Percentiles rank a stretch among this genome's conserved stretches.
Conservation (phyloP, 257 asterid species). For the Lavandula angustifolia region DNA sequence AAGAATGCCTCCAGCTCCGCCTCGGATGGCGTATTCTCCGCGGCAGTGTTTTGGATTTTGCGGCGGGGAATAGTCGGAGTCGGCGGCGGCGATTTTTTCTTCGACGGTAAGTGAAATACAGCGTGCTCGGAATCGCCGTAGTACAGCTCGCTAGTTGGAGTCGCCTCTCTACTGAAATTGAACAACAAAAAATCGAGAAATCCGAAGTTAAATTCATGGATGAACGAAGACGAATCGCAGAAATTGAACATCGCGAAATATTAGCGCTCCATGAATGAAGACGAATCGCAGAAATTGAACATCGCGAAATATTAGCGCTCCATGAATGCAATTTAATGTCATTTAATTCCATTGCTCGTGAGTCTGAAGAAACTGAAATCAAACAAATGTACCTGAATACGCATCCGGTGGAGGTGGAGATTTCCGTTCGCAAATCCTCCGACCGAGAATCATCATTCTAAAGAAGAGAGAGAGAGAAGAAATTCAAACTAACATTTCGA, state of each 20-base stretch:
- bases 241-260: not conserved
- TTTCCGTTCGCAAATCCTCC: slow-evolving; percentile 44
- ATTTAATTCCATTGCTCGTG: not conserved
- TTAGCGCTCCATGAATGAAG: not conserved
- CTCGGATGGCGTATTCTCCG: slow-evolving; percentile 43
- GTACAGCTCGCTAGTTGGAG: slow-evolving; percentile 34
- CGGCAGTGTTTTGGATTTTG: slow-evolving; percentile 9
- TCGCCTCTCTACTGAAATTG: slow-evolving; percentile 35
- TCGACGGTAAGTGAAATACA: slow-evolving; percentile 26
- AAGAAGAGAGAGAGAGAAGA: not conserved
- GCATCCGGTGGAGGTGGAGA: slow-evolving; percentile 40
- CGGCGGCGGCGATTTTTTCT: slow-evolving; percentile 20
- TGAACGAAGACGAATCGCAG: slow-evolving; percentile 15
- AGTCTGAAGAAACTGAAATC: not conserved
- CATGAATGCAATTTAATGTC: not conserved
- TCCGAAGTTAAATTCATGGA: not conserved
- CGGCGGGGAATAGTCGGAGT: not conserved
- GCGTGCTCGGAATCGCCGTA: slow-evolving; percentile 29
- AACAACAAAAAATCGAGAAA: not conserved
- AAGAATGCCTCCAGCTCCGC: slow-evolving; percentile 74
- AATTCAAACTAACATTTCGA: not conserved
- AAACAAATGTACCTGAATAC: slow-evolving; percentile 40
- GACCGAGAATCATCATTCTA: slow-evolving; percentile 41
- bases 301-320: not conserved
- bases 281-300: slow-evolving; percentile 13